These are phyloP conservation scores for Davidsoniella eucalypti DNA, from an alignment of 2,329 filamentous ascomycete species.

Conservation along the genomic window DNA sequence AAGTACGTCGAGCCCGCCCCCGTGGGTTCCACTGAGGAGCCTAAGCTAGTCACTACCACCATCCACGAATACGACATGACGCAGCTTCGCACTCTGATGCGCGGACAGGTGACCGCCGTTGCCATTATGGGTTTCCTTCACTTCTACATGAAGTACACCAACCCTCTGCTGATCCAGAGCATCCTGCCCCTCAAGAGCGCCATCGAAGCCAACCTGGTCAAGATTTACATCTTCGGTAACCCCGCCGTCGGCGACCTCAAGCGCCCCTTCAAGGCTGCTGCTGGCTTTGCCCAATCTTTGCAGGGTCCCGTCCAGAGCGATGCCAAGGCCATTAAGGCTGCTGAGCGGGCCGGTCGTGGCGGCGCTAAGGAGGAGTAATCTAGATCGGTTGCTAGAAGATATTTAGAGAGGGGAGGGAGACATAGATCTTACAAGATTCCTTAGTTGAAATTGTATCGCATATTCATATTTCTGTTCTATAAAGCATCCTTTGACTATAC, in stretches of 20 bases:
- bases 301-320: constrained; percentile 71
- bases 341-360: constrained; percentile 57
- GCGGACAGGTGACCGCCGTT: constrained; percentile 85
- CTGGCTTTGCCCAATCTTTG: constrained; percentile 68
- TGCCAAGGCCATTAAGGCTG: constrained; percentile 70
- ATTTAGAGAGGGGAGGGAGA: constrained; percentile 21
- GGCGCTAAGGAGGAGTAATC: constrained; percentile 56
- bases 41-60: constrained; percentile 92
- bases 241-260: constrained; percentile 81
- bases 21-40: constrained; percentile 85
- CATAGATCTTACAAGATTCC: constrained; percentile 36
- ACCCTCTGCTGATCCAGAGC: constrained; percentile 94
- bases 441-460: constrained; percentile 3
- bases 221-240: constrained; percentile 83
- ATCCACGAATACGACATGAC: constrained; percentile 84
- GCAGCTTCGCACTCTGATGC: constrained; percentile 71
- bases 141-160: constrained; percentile 98
- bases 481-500: constrained; percentile 23
- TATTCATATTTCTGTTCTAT: constrained; percentile 31
- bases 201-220: constrained; percentile 87
- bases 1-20: constrained; percentile 96
- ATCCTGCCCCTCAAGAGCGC: constrained; percentile 96
- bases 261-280: constrained; percentile 80
- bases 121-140: constrained; percentile 99
- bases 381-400: neutral